Base-by-base conservation (phyloP, 805 yeast genomes). In the Saccharomycopsis olivae region DNA sequence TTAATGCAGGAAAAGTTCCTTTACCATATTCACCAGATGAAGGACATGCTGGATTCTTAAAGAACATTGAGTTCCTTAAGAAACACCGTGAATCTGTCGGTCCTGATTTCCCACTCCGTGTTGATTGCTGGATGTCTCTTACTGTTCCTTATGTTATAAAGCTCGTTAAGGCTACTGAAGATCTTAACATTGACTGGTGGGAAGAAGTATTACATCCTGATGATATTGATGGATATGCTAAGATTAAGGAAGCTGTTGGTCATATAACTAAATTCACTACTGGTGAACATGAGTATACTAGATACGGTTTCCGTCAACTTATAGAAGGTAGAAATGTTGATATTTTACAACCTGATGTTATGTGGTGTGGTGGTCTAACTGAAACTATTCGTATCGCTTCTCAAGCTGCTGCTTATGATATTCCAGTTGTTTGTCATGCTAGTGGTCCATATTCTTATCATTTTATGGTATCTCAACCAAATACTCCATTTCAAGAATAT, bases 301-400 rank as follows among this genome's bases (percentile, higher is more conserved):
- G 62, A 48, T 68, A 68, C 48, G 73, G 73, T 4, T 68, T 68
- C 58, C 58, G 73, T 50, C 66, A 68, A 53, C 59, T 68, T 39
- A 68, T 68, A 46, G 72, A 68, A 51, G 70, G 67, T 32, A 55
- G 73, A 45, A 65, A 66, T 49, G 44, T 68, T 37, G 71, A 65
- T 47, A 67, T 68, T 44, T 51, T 68, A 42, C 73, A 68, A 50
- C 73, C 73, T 17, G 74, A 68, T 50, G 65, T 68, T 38, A 68
- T 68, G 73, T 68, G 73, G 73, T 69, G 66, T 44, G 73, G 73
- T 38, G 72, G 73, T 33, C 50, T 68, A 60, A 66, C 73, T 15
- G 73, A 68, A 54, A 53, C 67, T 25, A 53, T 68, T 39, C 61
- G 65, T 47, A 57, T 68, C 37, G 62, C 69, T 31, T 64, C 63